Evolutionary conservation across 371 early-diverging fungal species (phyloP).

Genomic region (Mortierella sp.): DNA sequence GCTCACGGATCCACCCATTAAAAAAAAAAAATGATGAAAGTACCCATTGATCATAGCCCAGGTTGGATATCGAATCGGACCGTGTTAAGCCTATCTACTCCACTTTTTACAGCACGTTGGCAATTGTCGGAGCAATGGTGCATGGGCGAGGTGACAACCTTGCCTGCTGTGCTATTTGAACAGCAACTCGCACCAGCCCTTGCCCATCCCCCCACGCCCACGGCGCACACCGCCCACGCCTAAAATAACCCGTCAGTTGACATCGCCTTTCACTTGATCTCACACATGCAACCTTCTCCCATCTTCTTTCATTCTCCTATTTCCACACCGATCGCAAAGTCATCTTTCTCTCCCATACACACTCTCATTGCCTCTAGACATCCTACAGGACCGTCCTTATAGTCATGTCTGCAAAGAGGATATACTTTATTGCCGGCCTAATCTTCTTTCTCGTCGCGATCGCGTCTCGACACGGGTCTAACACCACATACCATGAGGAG

Average conservation of each 20-base stretch:
- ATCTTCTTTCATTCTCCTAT: background rate
- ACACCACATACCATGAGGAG: background rate
- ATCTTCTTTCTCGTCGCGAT: conserved; percentile 35
- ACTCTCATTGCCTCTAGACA: background rate
- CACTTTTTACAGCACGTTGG: too few species aligned
- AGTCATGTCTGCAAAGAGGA: conserved; percentile 31
- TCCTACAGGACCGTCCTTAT: background rate
- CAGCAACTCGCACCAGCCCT: too few species aligned
- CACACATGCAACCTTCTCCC: background rate
- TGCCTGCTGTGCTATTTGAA: too few species aligned
- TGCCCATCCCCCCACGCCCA: too few species aligned
- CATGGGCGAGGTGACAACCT: too few species aligned
- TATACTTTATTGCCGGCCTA: conserved; percentile 29
- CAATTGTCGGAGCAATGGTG: too few species aligned
- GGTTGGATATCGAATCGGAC: too few species aligned
- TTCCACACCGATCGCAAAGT: background rate
- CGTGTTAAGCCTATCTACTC: too few species aligned
- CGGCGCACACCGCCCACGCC: too few species aligned
- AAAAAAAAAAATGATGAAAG: background rate
- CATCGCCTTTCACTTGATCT: background rate
- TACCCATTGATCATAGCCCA: too few species aligned
- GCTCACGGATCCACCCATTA: background rate
- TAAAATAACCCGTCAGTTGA: background rate
- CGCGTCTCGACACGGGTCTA: conserved; percentile 15
- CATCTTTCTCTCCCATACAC: background rate